A percentile compares a stretch with the other conserved stretches of the same genome.
Evolutionary conservation across 2,329 filamentous ascomycete genomes (phyloP).

Genomic region (Monosporascus sp.): DNA sequence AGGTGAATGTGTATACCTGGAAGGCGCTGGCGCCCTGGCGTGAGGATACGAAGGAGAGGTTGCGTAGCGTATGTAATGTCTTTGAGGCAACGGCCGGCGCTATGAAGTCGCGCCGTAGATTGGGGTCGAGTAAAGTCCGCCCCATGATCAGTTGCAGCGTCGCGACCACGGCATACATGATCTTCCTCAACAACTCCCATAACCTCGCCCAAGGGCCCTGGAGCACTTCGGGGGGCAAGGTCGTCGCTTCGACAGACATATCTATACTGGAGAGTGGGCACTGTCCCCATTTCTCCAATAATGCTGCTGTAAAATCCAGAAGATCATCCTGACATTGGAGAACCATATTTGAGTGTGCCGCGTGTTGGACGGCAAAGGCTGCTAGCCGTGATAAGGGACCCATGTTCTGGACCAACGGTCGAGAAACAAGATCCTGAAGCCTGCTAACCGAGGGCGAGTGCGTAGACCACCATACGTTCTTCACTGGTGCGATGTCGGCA

Average conservation of each 20-base stretch:
- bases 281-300: slow-evolving; percentile 68
- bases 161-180: slow-evolving; percentile 70
- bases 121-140: slow-evolving; percentile 49
- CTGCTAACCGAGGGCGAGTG: slow-evolving; percentile 54
- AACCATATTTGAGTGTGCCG: slow-evolving; percentile 36
- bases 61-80: slow-evolving; percentile 67
- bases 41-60: slow-evolving; percentile 76
- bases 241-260: slow-evolving; percentile 55
- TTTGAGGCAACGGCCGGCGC: slow-evolving; percentile 65
- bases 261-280: slow-evolving; percentile 72
- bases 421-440: slow-evolving; percentile 52
- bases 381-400: slow-evolving; percentile 62
- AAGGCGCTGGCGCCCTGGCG: slow-evolving; percentile 68
- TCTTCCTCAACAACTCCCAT: slow-evolving; percentile 69
- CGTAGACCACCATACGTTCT: slow-evolving; percentile 60
- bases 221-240: slow-evolving; percentile 59
- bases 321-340: slow-evolving; percentile 55
- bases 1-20: slow-evolving; percentile 79
- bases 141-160: slow-evolving; percentile 69
- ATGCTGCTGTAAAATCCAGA: slow-evolving; percentile 57
- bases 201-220: slow-evolving; percentile 63
- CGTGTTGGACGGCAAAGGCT: slow-evolving; percentile 57
- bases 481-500: slow-evolving; percentile 55
- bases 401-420: slow-evolving; percentile 60
- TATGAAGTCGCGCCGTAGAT: slow-evolving; percentile 35